Conservation (phyloP, 805 yeast species). For the Myxozyma geophila region DNA sequence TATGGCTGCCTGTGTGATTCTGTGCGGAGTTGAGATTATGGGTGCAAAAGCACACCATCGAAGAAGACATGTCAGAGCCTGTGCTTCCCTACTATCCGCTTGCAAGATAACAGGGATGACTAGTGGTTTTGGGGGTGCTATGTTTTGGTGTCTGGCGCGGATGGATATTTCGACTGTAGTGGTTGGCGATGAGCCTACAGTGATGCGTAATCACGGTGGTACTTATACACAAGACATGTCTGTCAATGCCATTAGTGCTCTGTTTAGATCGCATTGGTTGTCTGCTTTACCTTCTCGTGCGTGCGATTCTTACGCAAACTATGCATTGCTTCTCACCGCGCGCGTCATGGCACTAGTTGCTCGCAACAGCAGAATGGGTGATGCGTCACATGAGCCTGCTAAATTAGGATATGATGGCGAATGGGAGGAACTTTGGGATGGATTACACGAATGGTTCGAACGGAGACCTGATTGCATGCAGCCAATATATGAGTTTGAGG, state of each 20-base stretch:
- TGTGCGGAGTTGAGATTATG: constrained; percentile 53
- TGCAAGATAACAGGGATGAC: constrained; percentile 49
- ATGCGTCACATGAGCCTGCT: constrained; percentile 12
- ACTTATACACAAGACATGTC: constrained; percentile 12
- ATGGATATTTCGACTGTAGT: constrained; percentile 50
- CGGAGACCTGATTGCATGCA: constrained; percentile 48
- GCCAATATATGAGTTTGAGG: constrained; percentile 44
- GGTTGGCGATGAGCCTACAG: constrained; percentile 48
- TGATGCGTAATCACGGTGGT: constrained; percentile 44
- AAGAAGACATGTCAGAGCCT: constrained; percentile 50
- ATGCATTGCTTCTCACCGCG: constrained; percentile 48
- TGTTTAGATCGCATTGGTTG: constrained; percentile 6
- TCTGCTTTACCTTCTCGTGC: constrained; percentile 35
- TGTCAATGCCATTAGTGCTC: constrained; percentile 45
- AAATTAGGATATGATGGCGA: constrained; percentile 44
- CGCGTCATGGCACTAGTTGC: constrained; percentile 48
- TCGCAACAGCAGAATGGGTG: constrained; percentile 31
- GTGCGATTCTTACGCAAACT: constrained; percentile 50
- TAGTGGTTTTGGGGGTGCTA: constrained; percentile 46
- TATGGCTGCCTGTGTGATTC: constrained; percentile 49
- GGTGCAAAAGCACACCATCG: constrained; percentile 48
- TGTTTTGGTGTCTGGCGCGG: constrained; percentile 54
- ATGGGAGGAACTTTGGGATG: constrained; percentile 51
- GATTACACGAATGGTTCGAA: constrained; percentile 48
- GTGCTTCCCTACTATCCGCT: constrained; percentile 48